Conservation (phyloP, 106 monocot genomes). For the Allium fistulosum region DNA sequence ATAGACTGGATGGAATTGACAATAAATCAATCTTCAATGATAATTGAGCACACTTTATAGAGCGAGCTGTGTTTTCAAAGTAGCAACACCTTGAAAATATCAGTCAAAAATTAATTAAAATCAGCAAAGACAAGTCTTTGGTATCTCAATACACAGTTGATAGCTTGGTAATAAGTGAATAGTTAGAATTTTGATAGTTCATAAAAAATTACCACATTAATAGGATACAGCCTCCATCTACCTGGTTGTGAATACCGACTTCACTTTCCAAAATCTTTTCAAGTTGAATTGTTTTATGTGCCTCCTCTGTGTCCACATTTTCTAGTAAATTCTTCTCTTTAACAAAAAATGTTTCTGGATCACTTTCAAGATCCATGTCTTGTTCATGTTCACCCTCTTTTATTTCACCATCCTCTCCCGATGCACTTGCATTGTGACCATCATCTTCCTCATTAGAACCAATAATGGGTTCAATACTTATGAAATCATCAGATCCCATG, state of each 20-base stretch:
- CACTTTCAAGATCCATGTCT: constrained; percentile 29
- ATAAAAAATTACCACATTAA: not conserved
- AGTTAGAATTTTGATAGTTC: too few species aligned
- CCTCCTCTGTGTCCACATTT: constrained; percentile 16
- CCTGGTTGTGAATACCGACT: not conserved
- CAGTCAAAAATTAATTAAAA: not conserved
- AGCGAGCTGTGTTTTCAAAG: not conserved
- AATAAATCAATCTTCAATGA: too few species aligned
- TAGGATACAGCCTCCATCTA: constrained; percentile 63
- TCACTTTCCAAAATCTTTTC: constrained; percentile 11
- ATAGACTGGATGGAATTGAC: not conserved
- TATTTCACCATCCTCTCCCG: constrained; percentile 9
- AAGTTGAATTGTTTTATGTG: constrained; percentile 5
- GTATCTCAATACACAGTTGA: not conserved
- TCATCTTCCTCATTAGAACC: too few species aligned
- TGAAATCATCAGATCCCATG: constrained; percentile 1
- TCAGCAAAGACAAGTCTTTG: not conserved
- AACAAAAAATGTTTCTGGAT: constrained; percentile 18
- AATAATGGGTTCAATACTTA: not conserved
- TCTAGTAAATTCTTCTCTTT: constrained; percentile 17
- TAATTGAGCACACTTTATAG: too few species aligned
- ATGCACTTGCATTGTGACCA: too few species aligned
- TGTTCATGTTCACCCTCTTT: constrained; percentile 14
- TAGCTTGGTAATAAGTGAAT: too few species aligned
- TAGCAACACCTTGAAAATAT: too few species aligned